These are phyloP conservation scores for Magnolia sinica DNA, from an alignment of 164 flowering plant species.

Conservation along the genomic window DNA sequence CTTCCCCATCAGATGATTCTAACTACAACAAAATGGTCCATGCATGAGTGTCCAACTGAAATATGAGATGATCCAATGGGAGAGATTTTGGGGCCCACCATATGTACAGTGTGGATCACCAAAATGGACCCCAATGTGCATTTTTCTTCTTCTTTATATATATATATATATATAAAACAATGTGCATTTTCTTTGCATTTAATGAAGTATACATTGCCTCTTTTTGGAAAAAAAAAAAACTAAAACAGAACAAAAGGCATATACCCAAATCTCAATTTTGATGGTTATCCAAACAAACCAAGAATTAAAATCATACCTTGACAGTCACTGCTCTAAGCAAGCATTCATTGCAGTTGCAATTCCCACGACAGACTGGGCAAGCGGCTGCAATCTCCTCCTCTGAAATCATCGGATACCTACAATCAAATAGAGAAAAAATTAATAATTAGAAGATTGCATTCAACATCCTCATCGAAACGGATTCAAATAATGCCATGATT, in stretches of 20 bases:
- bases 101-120: background rate
- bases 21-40: no score
- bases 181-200: no score
- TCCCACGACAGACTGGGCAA: conserved; percentile 21
- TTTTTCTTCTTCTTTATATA: no score
- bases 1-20: background rate
- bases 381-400: conserved; percentile 8
- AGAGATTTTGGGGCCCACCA: background rate
- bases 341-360: conserved; percentile 26
- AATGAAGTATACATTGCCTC: no score
- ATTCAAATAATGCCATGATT: background rate
- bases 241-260: background rate
- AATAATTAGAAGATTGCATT: background rate
- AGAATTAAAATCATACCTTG: conserved; percentile 5
- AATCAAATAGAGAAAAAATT: background rate
- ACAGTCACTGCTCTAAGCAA: conserved; percentile 2
- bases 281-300: no score
- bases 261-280: background rate
- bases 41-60: no score
- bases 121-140: no score
- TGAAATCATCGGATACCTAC: conserved; percentile 19
- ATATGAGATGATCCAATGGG: no score
- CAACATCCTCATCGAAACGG: no score
- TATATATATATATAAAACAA: no score
- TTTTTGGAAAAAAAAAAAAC: background rate